Evolutionary conservation across 1,284 basidiomycete genomes (phyloP).

Genomic region (Fomitopsis palustris): DNA sequence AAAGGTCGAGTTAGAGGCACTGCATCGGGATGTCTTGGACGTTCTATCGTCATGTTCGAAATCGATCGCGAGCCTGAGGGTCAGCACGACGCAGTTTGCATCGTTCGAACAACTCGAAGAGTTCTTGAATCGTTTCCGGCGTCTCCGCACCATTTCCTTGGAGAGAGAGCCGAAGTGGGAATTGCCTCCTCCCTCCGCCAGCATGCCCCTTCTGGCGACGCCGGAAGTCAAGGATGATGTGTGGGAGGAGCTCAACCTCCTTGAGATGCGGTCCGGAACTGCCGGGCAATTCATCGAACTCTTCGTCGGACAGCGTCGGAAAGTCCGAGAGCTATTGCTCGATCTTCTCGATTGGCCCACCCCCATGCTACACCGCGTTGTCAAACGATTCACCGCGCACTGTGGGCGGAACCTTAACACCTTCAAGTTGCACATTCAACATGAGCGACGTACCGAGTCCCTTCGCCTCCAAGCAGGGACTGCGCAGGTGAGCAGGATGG

Average conservation of each 20-base stretch:
- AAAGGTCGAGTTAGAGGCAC: slow-evolving; percentile 31
- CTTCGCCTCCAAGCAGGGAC: too few species aligned
- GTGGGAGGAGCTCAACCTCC: neutral
- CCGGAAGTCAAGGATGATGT: neutral
- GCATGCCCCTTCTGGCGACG: neutral
- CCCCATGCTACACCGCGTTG: neutral
- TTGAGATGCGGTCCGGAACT: neutral
- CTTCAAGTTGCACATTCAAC: neutral
- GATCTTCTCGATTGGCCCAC: neutral
- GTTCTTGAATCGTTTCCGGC: neutral
- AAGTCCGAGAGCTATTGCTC: neutral
- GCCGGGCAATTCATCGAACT: neutral
- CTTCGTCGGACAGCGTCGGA: neutral
- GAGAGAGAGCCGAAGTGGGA: neutral
- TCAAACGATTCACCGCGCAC: neutral
- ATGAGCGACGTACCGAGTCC: too few species aligned
- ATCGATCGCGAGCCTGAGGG: neutral
- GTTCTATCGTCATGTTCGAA: slow-evolving; percentile 26
- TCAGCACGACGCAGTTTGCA: neutral
- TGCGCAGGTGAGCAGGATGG: neutral
- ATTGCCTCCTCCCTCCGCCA: neutral
- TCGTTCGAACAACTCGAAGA: neutral
- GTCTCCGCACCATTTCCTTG: neutral
- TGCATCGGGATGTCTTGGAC: slow-evolving; percentile 32
- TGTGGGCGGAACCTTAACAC: neutral